Conservation (phyloP, 306 rosid genomes). For the Sicyos edulis region DNA sequence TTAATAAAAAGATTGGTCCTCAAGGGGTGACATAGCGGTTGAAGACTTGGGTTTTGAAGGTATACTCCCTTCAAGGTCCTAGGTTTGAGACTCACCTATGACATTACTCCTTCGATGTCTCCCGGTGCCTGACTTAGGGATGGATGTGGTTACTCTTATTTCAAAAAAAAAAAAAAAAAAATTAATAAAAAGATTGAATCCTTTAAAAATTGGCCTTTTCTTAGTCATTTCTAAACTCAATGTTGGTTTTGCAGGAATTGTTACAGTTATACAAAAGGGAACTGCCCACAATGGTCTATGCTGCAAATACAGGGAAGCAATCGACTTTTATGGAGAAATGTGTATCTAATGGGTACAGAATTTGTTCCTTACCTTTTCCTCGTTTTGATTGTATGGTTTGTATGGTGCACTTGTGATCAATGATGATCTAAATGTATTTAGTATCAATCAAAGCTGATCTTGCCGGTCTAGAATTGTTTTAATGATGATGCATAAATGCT, state of each 20-base stretch:
- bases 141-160: no score
- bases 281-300: slow-evolving; percentile 83
- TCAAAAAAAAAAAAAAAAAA: no score
- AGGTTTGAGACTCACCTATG: no score
- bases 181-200: not conserved
- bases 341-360: slow-evolving; percentile 63
- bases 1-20: no score
- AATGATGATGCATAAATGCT: not conserved
- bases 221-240: not conserved
- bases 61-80: no score
- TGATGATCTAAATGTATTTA: not conserved
- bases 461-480: not conserved
- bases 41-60: no score
- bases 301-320: slow-evolving; percentile 83
- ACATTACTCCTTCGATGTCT: no score
- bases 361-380: slow-evolving; percentile 10
- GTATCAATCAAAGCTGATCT: not conserved
- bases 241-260: slow-evolving; percentile 50
- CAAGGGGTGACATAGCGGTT: no score
- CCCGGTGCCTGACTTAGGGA: no score
- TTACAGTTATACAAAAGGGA: slow-evolving; percentile 58
- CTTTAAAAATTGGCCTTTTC: not conserved
- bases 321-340: slow-evolving; percentile 82
- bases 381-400: slow-evolving; percentile 11
- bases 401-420: not conserved